Evolutionary conservation across 192 early-diverging fungal genomes (phyloP).

Genomic region (Coemansia sp.): DNA sequence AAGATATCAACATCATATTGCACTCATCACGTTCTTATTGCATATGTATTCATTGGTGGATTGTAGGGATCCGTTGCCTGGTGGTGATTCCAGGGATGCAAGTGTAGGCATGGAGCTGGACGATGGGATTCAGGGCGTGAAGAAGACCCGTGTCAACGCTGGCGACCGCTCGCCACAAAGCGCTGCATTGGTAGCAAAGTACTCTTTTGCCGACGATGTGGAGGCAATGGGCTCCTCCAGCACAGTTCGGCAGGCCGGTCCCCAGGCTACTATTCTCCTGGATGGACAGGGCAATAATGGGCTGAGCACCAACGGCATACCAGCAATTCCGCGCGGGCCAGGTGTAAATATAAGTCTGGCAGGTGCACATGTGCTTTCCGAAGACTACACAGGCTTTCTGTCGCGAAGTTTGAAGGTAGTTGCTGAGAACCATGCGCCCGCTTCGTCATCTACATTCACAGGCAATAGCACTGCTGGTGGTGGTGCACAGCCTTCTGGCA

Average conservation of each 20-base stretch:
- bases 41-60: not conserved
- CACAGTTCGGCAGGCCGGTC: not conserved
- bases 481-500: not conserved
- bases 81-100: not conserved
- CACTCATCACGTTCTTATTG: not conserved
- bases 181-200: slow-evolving; percentile 41
- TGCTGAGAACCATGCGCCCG: slow-evolving; percentile 13
- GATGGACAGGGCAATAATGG: not conserved
- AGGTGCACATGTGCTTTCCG: slow-evolving; percentile 27
- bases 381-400: slow-evolving; percentile 34
- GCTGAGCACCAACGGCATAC: slow-evolving; percentile 6
- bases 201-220: slow-evolving; percentile 23
- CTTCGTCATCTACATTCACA: not conserved
- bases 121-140: slow-evolving; percentile 3
- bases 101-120: not conserved
- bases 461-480: too few species aligned
- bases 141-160: not conserved
- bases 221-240: slow-evolving; percentile 1
- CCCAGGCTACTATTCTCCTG: slow-evolving; percentile 3
- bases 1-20: too few species aligned
- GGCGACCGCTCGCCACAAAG: slow-evolving; percentile 47
- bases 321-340: slow-evolving; percentile 32
- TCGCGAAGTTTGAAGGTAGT: slow-evolving; percentile 28
- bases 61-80: slow-evolving; percentile 15
- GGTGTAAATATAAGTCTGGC: slow-evolving; percentile 45